Percentiles rank a stretch among this genome's conserved stretches.
Conservation (phyloP, 2,329 filamentous ascomycete genomes). For the Beauveria asiatica region DNA sequence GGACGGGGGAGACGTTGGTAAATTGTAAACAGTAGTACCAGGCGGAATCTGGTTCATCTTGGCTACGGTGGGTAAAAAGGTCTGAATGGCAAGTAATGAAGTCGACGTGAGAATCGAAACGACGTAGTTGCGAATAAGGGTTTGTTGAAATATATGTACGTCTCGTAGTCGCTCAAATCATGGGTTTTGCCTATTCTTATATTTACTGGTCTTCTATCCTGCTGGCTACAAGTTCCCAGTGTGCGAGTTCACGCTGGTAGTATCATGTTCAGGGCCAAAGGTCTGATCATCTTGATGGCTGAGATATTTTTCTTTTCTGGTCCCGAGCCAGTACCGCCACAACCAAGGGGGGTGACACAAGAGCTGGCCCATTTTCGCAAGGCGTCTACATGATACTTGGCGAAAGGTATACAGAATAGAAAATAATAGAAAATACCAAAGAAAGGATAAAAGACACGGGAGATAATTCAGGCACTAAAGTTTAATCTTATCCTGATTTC, state of each 20-base stretch:
- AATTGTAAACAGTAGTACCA: slow-evolving; percentile 22
- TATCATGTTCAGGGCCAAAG: background rate
- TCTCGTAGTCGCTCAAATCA: no score
- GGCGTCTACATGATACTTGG: no score
- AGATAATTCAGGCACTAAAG: no score
- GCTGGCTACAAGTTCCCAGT: no score
- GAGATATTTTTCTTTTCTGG: slow-evolving; percentile 8
- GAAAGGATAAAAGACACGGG: no score
- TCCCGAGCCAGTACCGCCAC: background rate
- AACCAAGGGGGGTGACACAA: no score
- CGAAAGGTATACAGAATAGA: no score
- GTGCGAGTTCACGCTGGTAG: background rate
- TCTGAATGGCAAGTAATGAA: background rate
- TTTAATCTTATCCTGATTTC: no score
- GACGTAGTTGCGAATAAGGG: no score
- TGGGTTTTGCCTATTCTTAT: background rate
- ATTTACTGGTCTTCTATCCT: background rate
- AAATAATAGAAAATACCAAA: no score
- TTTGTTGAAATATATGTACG: background rate
- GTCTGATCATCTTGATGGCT: background rate
- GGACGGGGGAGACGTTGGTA: slow-evolving; percentile 18
- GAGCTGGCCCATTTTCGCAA: no score
- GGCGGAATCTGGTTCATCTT: slow-evolving; percentile 7
- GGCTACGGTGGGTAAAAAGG: background rate
- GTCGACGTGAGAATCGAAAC: background rate